These are phyloP conservation scores for Trametes cubensis DNA, from an alignment of 768 basidiomycete genomes.

Conservation along the genomic window DNA sequence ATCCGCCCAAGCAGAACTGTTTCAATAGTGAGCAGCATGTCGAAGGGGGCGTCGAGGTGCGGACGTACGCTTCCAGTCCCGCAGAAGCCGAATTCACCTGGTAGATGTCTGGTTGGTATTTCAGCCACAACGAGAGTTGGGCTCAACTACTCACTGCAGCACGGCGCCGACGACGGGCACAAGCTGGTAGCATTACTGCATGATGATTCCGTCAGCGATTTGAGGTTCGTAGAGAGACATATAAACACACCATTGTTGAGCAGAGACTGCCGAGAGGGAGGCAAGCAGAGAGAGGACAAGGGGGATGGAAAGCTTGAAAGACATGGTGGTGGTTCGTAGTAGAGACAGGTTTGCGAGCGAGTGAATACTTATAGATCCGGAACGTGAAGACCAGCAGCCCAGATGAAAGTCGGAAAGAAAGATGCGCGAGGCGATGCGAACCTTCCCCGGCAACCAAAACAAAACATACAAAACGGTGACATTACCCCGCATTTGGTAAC, in stretches of 20 bases:
- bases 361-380: constrained; percentile 9
- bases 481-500: background rate
- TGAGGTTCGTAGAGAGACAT: background rate
- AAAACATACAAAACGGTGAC: background rate
- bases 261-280: constrained; percentile 19
- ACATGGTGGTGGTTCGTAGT: constrained; percentile 21
- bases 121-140: constrained; percentile 2
- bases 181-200: constrained; percentile 41
- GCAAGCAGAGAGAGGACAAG: constrained; percentile 16
- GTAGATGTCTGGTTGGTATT: background rate
- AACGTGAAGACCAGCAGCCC: constrained; percentile 20
- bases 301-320: constrained; percentile 21
- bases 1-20: constrained; percentile 85
- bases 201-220: background rate
- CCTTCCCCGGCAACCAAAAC: background rate
- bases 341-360: constrained; percentile 12
- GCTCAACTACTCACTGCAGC: constrained; percentile 43
- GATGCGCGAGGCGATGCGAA: constrained; percentile 11
- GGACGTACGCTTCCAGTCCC: constrained; percentile 44
- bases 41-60: background rate
- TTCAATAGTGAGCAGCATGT: background rate
- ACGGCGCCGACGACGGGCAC: constrained; percentile 43
- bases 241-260: constrained; percentile 20
- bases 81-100: constrained; percentile 60
- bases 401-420: constrained; percentile 19